Percentiles rank a stretch among this genome's conserved stretches.
These are phyloP conservation scores for Luffa acutangula DNA, from an alignment of 306 rosid genomes.

Conservation along the genomic window DNA sequence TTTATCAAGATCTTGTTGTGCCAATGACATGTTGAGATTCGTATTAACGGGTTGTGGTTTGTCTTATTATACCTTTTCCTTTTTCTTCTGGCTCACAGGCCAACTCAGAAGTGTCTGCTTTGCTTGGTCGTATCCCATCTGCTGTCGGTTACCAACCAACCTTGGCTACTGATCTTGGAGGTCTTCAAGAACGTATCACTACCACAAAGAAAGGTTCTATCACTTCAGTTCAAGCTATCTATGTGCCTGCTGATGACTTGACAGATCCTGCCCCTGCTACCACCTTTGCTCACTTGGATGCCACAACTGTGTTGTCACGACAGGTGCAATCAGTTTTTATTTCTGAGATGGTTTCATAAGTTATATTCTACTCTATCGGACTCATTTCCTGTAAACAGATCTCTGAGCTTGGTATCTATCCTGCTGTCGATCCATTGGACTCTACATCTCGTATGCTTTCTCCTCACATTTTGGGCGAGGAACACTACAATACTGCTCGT, in stretches of 20 bases:
- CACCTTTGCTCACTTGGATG: constrained; percentile 23
- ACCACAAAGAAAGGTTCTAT: constrained; percentile 99
- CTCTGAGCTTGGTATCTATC: constrained; percentile 96
- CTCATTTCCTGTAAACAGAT: constrained; percentile 36
- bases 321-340: constrained; percentile 10
- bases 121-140: constrained; percentile 99
- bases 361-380: not conserved
- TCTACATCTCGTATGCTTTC: constrained; percentile 99
- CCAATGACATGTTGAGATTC: not conserved
- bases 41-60: not conserved
- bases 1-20: not conserved
- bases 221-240: constrained; percentile 98
- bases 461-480: constrained; percentile 88
- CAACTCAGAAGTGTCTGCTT: constrained; percentile 98
- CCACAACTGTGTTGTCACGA: constrained; percentile 21
- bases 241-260: constrained; percentile 63
- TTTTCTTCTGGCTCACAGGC: constrained; percentile 35
- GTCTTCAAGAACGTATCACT: constrained; percentile 95
- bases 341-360: not conserved
- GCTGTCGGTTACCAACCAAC: constrained; percentile 99
- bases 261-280: constrained; percentile 20
- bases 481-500: constrained; percentile 91
- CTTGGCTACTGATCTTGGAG: constrained; percentile 97
- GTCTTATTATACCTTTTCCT: not conserved
- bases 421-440: constrained; percentile 94